Conservation (phyloP, 257 asterid species). For the Thymus mandschuricus region DNA sequence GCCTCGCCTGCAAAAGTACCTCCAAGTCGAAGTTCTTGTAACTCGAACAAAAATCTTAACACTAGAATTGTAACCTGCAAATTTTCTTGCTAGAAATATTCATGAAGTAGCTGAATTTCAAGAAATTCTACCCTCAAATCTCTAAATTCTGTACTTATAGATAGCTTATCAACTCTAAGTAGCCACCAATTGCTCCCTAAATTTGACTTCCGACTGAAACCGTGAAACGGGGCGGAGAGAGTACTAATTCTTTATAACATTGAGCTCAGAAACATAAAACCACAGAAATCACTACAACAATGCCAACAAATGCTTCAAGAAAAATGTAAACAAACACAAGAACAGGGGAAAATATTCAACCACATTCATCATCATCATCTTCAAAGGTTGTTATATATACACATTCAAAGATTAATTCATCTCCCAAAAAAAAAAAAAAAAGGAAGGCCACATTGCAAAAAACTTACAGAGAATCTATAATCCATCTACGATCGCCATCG, state of each 20-base stretch:
- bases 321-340: not conserved
- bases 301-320: slow-evolving; percentile 3
- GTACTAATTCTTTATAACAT: too few species aligned
- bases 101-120: not conserved
- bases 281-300: not conserved
- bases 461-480: slow-evolving; percentile 25
- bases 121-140: not conserved
- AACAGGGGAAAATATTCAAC: slow-evolving; percentile 17
- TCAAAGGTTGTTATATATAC: slow-evolving; percentile 7
- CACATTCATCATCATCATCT: slow-evolving; percentile 21
- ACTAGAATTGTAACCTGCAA: not conserved
- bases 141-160: too few species aligned
- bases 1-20: not conserved
- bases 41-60: not conserved
- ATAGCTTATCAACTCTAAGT: not conserved
- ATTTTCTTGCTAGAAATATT: not conserved
- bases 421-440: not conserved
- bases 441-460: slow-evolving; percentile 16
- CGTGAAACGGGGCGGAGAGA: too few species aligned
- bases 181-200: not conserved
- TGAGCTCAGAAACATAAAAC: not conserved
- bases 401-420: not conserved
- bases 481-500: not conserved
- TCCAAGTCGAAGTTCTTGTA: not conserved
- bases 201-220: too few species aligned